phyloP scores from a whole-genome alignment of 192 early-diverging fungal species.

The Entomortierella lignicola region DNA sequence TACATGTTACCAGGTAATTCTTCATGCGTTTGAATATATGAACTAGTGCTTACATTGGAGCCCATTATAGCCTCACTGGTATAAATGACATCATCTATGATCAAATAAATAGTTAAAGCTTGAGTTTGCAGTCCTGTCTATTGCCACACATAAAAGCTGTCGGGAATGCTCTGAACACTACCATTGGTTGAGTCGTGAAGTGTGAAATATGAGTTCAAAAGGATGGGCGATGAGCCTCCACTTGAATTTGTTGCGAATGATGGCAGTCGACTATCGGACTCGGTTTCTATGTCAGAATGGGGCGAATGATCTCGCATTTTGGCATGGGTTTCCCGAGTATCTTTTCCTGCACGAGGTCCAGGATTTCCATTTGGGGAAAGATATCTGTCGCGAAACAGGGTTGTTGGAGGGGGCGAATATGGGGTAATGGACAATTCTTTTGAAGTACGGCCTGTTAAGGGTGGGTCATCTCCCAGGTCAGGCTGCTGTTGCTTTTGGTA shows the following conservation, averaged over 20 bases:
- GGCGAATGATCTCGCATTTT: neutral
- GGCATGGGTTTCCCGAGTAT: neutral
- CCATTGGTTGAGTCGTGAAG: constrained; percentile 49
- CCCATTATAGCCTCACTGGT: constrained; percentile 44
- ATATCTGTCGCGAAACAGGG: constrained; percentile 5
- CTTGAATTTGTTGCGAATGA: constrained; percentile 11
- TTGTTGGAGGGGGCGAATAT: constrained; percentile 9
- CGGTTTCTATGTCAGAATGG: constrained; percentile 1
- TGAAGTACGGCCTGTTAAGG: neutral
- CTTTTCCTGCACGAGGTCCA: neutral
- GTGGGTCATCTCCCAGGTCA: neutral
- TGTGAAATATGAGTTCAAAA: constrained; percentile 59
- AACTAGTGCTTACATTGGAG: constrained; percentile 34
- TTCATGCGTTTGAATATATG: neutral
- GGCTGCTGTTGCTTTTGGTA: constrained; percentile 11
- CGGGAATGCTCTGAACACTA: neutral
- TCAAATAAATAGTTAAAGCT: neutral
- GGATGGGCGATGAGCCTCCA: constrained; percentile 12
- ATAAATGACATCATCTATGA: constrained; percentile 49
- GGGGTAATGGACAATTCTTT: constrained; percentile 13
- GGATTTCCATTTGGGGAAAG: constrained; percentile 8
- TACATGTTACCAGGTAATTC: too few relatives aligned
- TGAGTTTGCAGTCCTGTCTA: neutral
- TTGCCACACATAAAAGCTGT: neutral
- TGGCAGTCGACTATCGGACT: constrained; percentile 6